Conservation (phyloP, 805 yeast genomes). For the Sugiyamaella marilandica region DNA sequence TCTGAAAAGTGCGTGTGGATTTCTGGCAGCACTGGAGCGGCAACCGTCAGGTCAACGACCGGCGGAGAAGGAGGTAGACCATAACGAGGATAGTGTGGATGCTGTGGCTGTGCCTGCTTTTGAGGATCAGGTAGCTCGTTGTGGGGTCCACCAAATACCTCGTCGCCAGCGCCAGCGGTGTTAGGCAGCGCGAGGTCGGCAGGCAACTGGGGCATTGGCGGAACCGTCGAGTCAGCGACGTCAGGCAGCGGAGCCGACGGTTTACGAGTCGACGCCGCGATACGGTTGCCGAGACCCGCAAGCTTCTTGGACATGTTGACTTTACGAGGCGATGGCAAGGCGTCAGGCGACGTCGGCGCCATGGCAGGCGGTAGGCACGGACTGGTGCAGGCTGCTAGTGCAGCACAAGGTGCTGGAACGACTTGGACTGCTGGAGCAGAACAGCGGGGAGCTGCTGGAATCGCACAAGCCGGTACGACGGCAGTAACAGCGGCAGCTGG, state of each 20-base stretch:
- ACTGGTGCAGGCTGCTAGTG: not conserved
- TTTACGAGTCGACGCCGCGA: conserved; percentile 4
- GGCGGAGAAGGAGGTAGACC: too few relatives aligned
- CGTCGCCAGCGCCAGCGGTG: too few relatives aligned
- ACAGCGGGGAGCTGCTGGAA: not conserved
- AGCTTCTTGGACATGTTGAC: conserved; percentile 6
- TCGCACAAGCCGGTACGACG: not conserved
- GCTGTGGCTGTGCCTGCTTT: not conserved
- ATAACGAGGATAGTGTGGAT: not conserved
- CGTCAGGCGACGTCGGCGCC: not conserved
- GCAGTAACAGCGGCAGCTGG: not conserved
- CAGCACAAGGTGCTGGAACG: not conserved
- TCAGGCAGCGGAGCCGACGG: conserved; percentile 1
- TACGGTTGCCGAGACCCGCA: conserved; percentile 10
- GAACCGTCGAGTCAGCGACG: not conserved
- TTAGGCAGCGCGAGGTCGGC: too few relatives aligned
- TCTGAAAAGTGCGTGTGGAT: not conserved
- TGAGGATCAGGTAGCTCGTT: not conserved
- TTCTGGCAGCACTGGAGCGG: not conserved
- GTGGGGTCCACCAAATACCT: not conserved
- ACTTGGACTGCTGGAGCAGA: not conserved
- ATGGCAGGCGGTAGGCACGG: not conserved
- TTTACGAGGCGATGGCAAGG: not conserved
- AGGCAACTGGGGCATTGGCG: not conserved
- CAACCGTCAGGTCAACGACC: not conserved